phyloP scores from a whole-genome alignment of 2,329 filamentous ascomycete genomes.

The Penicillium freii region DNA sequence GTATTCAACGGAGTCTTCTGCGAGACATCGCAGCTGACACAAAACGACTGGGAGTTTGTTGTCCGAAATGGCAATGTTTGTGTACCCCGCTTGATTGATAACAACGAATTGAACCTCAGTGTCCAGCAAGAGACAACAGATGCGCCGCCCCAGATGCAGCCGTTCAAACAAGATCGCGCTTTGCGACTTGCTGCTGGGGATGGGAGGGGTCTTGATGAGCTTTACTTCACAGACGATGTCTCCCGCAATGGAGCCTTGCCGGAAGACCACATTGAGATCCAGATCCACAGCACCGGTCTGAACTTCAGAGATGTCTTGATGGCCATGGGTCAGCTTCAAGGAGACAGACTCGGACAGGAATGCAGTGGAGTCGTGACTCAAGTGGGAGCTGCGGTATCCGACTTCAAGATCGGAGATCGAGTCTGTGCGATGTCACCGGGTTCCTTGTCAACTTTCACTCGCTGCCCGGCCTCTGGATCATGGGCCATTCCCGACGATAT shows the following conservation, averaged over 20 bases:
- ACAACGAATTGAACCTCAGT: slow-evolving; percentile 19
- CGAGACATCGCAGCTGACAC: slow-evolving; percentile 16
- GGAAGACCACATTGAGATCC: slow-evolving; percentile 24
- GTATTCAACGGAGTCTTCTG: slow-evolving; percentile 20
- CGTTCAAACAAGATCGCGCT: slow-evolving; percentile 25
- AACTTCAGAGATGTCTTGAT: slow-evolving; percentile 47
- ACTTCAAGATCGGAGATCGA: slow-evolving; percentile 39
- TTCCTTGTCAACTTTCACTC: slow-evolving; percentile 28
- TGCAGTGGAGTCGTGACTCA: slow-evolving; percentile 35
- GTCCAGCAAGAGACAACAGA: slow-evolving; percentile 23
- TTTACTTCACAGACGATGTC: slow-evolving; percentile 29
- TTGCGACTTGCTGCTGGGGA: slow-evolving; percentile 22
- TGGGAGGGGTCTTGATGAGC: slow-evolving; percentile 21
- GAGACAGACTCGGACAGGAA: slow-evolving; percentile 41
- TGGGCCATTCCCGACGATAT: slow-evolving; percentile 34
- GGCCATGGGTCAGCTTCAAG: slow-evolving; percentile 35
- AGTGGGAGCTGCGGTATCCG: slow-evolving; percentile 27
- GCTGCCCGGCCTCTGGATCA: slow-evolving; percentile 30
- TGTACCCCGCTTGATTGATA: slow-evolving; percentile 23
- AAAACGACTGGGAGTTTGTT: slow-evolving; percentile 24
- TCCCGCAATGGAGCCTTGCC: slow-evolving; percentile 10
- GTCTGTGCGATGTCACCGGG: slow-evolving; percentile 43
- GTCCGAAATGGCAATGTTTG: slow-evolving; percentile 21
- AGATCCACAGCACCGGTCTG: slow-evolving; percentile 20
- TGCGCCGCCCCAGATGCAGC: slow-evolving; percentile 22